Base-by-base conservation (phyloP, 1,284 basidiomycete species). In the Apiotrichum laibachii region DNA sequence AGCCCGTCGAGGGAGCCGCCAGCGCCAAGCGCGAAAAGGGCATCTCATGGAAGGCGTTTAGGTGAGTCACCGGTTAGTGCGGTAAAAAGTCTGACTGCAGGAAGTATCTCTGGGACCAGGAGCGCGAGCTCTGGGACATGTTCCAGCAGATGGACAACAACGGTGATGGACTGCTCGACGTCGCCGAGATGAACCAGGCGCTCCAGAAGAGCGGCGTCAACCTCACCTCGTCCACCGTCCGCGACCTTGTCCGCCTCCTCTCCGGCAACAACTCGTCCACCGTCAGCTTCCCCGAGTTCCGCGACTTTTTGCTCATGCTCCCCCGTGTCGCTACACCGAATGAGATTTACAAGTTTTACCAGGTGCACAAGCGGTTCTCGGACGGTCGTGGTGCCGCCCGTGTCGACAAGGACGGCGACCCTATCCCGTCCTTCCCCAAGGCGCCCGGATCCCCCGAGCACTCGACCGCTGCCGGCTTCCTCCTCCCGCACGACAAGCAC, bases 91-190 rank as follows among this genome's bases (percentile, higher is more conserved):
- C 85, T 82, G 45, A 39, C 55, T 13, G 45, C 50, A 59, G 60
- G 21, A 60, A 58, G 54, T 72, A 73, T 62, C 61, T 70, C 56
- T 72, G 67, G 72, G 73, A 74, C 51, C 65, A 76, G 60, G 77
- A 79, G 59, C 63, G 70, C 87, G 90, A 94, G 76, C 81, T 94
- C 48, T 94, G 92, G 92, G 82, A 85, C 56, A 86, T 92, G 60
- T 94, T 95, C 76, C 90, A 92, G 69, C 85, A 92, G 66, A 82
- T 94, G 42, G 92, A 94, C 78, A 80, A 89, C 59, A 91, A 94
- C 70, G 84, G 86, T 35, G 90, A 94, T 76, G 92, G 90, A 4
- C 84, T 84, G 60, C 77, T 94, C 33, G 90, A 92, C 66, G 80
- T 84, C 9, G 77, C 81, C 16, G 91, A 94, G 72, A 82, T 94